phyloP scores from a whole-genome alignment of 768 basidiomycete genomes.

The Coprinopsis marcescibilis region DNA sequence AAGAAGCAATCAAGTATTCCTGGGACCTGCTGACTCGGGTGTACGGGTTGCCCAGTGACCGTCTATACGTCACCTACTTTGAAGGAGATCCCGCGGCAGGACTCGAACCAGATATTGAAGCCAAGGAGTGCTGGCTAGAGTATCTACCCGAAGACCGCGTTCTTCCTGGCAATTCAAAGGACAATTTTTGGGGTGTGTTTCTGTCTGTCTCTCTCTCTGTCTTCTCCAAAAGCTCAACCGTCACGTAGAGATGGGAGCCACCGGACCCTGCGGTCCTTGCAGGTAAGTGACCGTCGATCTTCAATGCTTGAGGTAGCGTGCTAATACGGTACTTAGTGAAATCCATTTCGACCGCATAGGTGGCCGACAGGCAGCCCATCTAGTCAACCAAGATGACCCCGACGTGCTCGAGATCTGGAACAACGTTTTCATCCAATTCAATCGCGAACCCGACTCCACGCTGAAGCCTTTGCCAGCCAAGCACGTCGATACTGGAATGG shows the following conservation, averaged over 20 bases:
- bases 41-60: slow-evolving; percentile 82
- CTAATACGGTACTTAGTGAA: slow-evolving; percentile 48
- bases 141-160: slow-evolving; percentile 85
- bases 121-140: slow-evolving; percentile 81
- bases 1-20: slow-evolving; percentile 88
- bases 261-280: slow-evolving; percentile 97
- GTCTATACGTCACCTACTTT: slow-evolving; percentile 96
- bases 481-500: slow-evolving; percentile 99
- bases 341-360: slow-evolving; percentile 97
- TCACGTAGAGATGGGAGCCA: slow-evolving; percentile 88
- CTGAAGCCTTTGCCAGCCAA: slow-evolving; percentile 80
- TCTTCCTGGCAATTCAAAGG: slow-evolving; percentile 89
- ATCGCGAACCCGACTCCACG: slow-evolving; percentile 85
- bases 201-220: not conserved
- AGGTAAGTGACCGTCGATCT: slow-evolving; percentile 45
- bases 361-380: slow-evolving; percentile 87
- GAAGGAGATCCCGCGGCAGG: slow-evolving; percentile 87
- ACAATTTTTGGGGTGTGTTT: slow-evolving; percentile 95
- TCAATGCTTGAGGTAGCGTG: not conserved
- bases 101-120: slow-evolving; percentile 84
- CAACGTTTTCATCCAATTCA: slow-evolving; percentile 99
- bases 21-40: slow-evolving; percentile 93
- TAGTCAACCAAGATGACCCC: slow-evolving; percentile 96
- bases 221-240: slow-evolving; percentile 8
- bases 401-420: slow-evolving; percentile 99